Evolutionary conservation across 352 stramenopile genomes (phyloP).

Genomic region (Phytophthora foliorum): DNA sequence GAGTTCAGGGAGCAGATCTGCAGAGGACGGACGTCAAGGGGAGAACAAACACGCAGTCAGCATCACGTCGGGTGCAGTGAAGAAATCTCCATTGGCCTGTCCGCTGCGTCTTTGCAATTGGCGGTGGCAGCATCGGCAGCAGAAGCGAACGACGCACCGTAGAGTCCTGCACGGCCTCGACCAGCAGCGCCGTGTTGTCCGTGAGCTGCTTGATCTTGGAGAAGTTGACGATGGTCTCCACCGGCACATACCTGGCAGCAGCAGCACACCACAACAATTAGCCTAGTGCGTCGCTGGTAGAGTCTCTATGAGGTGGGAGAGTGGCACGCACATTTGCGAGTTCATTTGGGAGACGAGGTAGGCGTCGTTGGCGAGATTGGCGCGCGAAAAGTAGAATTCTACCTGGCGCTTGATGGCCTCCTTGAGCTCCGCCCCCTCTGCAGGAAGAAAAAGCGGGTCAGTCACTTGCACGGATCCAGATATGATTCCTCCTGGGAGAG

Average conservation of each 20-base stretch:
- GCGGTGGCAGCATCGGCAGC: background rate
- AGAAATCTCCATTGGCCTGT: background rate
- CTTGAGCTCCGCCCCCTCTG: conserved; percentile 78
- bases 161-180: conserved; percentile 81
- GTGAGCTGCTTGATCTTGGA: conserved; percentile 91
- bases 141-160: conserved; percentile 42
- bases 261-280: background rate
- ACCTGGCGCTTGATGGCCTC: conserved; percentile 88
- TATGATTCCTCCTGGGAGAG: too few species aligned
- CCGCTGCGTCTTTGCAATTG: background rate
- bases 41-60: conserved; percentile 42
- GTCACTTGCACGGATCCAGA: background rate
- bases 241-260: conserved; percentile 75
- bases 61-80: conserved; percentile 31
- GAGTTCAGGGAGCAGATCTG: conserved; percentile 80
- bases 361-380: conserved; percentile 88
- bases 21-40: too few species aligned
- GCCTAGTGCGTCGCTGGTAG: background rate
- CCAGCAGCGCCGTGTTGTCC: conserved; percentile 61
- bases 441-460: conserved; percentile 13
- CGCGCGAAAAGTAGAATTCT: conserved; percentile 94
- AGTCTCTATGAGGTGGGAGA: too few species aligned
- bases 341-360: conserved; percentile 93
- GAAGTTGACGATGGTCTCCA: conserved; percentile 87
- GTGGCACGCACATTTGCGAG: conserved; percentile 81